phyloP scores from a whole-genome alignment of 169 alveolate genomes.

The Cryptosporidium sp. region DNA sequence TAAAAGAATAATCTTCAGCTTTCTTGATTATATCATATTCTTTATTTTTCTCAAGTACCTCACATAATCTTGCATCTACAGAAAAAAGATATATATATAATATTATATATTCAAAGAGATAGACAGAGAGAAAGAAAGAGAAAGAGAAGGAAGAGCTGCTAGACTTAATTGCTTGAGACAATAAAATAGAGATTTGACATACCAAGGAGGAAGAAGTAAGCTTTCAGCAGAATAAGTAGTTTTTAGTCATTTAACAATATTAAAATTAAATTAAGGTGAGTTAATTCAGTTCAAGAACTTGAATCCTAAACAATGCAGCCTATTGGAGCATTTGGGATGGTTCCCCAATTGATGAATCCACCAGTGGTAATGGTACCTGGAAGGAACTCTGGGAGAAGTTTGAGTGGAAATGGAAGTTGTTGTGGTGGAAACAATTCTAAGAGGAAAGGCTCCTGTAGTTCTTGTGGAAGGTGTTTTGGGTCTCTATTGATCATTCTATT shows the following conservation, averaged over 20 bases:
- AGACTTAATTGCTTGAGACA: neutral
- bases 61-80: too few species aligned
- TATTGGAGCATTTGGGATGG: constrained; percentile 20
- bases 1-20: neutral
- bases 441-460: constrained; percentile 20
- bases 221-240: neutral
- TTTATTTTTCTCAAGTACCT: neutral
- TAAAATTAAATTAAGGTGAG: too few species aligned
- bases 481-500: constrained; percentile 33
- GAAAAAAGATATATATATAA: too few species aligned
- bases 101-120: too few species aligned
- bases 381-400: neutral
- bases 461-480: constrained; percentile 69
- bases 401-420: neutral
- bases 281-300: neutral
- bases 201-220: neutral
- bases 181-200: neutral
- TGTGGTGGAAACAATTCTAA: neutral
- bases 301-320: constrained; percentile 45
- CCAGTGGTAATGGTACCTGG: constrained; percentile 25
- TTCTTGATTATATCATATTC: neutral
- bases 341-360: constrained; percentile 67
- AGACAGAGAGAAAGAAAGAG: too few species aligned
- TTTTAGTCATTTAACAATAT: neutral
- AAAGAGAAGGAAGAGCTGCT: neutral